Base-by-base conservation (phyloP, 202 grass and related monocot genomes). In the Alloteropsis angusta region DNA sequence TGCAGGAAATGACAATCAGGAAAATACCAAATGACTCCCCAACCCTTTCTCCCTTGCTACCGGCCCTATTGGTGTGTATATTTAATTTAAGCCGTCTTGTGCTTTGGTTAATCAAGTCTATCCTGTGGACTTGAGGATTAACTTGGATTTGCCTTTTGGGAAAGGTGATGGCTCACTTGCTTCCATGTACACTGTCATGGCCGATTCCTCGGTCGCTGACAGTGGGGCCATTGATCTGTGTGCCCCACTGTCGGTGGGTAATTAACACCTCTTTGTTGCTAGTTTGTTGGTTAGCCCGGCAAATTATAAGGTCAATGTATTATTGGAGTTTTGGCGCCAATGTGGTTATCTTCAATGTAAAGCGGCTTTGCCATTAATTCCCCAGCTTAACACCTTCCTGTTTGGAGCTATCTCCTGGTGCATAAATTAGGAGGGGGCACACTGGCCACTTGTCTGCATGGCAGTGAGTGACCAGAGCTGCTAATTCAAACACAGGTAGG, bases 51-150 rank as follows among this genome's bases (percentile, higher is more conserved):
- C 71, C 71, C 78, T 84, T 85, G 85, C 88, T 87, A 77, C 50
- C n/a, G n/a, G n/a, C n/a, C 72, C 84, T 84, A 85, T 63, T 68
- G 71, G 74, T 55, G 23, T 87, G 78, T 50, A 22, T 89, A 89
- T 82, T 89, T 89, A 85, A 78, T 85, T 69, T 69, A 85, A 85
- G 67, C 66, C 88, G 74, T 73, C 81, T 50, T 79, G 42, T 79
- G 42, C 65, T 84, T 90, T 90, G 62, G 65, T 13, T 85, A 85
- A 85, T 85, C 68, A 89, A 89, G 54, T 85, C 65, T 84, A 90
- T 87, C 84, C 11, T 87, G 80, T 84, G 76, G 88, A 80, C 72
- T 80, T 82, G 85, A 74, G 72, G 88, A 73, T 81, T 87, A 81
- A 87, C 72, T 68, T 38, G 21, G 88, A 80, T 74, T 69, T 74